These are phyloP conservation scores for Aureobasidium uvarum DNA, from an alignment of 2,329 filamentous ascomycete species.

Conservation along the genomic window DNA sequence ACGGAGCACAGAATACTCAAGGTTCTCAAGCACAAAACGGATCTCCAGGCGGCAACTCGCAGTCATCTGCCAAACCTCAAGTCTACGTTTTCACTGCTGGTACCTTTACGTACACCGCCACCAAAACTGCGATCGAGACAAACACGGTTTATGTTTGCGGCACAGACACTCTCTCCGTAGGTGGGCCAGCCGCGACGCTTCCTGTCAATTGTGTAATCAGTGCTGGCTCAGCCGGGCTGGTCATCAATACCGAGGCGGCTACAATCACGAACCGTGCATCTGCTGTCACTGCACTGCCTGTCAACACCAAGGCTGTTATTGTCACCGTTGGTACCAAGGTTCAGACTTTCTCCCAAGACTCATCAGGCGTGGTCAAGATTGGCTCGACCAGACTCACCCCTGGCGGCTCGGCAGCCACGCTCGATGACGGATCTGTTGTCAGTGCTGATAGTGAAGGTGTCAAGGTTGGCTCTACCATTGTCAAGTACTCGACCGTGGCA, in stretches of 20 bases:
- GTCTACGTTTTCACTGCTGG: constrained; percentile 11
- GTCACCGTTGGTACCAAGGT: constrained; percentile 18
- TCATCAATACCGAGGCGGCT: background rate
- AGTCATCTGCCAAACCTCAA: background rate
- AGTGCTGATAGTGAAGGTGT: constrained; percentile 26
- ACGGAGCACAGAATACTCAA: background rate
- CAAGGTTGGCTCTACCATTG: constrained; percentile 7
- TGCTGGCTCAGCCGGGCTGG: background rate
- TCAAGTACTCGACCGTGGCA: background rate
- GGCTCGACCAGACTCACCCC: constrained; percentile 28
- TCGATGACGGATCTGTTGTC: constrained; percentile 30
- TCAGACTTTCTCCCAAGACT: constrained; percentile 17
- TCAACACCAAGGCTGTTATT: constrained; percentile 1
- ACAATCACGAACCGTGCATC: background rate
- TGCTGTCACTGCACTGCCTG: constrained; percentile 3
- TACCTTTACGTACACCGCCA: background rate
- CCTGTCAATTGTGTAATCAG: constrained; percentile 10
- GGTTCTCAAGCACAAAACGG: background rate
- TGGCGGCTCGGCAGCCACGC: constrained; percentile 29
- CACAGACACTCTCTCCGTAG: background rate
- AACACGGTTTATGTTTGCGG: constrained; percentile 3
- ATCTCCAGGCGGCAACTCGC: background rate
- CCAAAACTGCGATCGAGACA: constrained; percentile 4
- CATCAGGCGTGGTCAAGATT: constrained; percentile 27
- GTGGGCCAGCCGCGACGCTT: constrained; percentile 18